Conservation (phyloP, 257 asterid genomes). For the Mitragyna speciosa region DNA sequence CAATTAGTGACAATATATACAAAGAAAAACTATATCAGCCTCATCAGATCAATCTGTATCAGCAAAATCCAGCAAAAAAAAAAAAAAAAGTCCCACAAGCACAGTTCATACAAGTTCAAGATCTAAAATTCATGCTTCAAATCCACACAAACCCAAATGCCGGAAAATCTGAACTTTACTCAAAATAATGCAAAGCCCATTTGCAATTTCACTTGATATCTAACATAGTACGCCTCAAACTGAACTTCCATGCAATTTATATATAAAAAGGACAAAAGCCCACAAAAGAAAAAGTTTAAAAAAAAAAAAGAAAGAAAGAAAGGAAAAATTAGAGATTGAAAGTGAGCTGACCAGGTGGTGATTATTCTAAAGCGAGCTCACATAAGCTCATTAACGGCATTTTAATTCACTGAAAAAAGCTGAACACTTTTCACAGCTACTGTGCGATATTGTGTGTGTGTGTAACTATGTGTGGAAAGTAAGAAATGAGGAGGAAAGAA, state of each 20-base stretch:
- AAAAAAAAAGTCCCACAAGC: background rate
- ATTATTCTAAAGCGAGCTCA: constrained; percentile 2
- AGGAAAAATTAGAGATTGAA: too few relatives aligned
- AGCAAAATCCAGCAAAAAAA: background rate
- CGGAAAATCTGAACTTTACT: constrained; percentile 13
- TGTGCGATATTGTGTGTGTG: background rate
- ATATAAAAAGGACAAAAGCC: background rate
- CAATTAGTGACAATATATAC: background rate
- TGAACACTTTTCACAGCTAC: constrained; percentile 15
- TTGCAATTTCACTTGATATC: constrained; percentile 8
- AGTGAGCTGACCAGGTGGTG: constrained; percentile 14
- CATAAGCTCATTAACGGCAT: constrained; percentile 11
- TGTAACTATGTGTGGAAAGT: constrained; percentile 6
- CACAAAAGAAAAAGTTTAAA: background rate
- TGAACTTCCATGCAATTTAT: constrained; percentile 12
- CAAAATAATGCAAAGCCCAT: constrained; percentile 12
- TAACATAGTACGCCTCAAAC: background rate
- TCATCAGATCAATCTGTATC: constrained; percentile 14
- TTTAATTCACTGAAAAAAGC: constrained; percentile 10
- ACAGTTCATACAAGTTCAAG: constrained; percentile 17
- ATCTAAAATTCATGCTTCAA: constrained; percentile 20
- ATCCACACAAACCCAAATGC: constrained; percentile 14
- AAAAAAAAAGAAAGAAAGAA: background rate
- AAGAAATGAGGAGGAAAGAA: constrained; percentile 8
- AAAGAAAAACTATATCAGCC: background rate